Evolutionary conservation across 2,329 filamentous ascomycete species (phyloP), one percentile per base, ranked within the genome.

Genomic region (Xylariales sp.): DNA sequence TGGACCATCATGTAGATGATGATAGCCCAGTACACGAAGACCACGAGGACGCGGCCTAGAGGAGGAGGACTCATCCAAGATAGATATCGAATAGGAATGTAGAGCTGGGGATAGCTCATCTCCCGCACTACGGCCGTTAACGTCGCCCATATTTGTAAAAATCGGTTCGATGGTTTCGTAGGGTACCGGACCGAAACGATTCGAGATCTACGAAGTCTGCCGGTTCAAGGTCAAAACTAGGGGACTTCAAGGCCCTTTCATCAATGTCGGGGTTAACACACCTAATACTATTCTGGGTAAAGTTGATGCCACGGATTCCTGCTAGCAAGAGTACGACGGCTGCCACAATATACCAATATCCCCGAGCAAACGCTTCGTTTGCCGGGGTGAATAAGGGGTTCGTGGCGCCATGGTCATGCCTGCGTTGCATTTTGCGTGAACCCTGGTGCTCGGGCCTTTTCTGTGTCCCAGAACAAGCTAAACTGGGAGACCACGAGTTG

Each of bases 311-410:
- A 3, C 84, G 84, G 32, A 83, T 73, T 0, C 75, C 63, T 3
- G 80, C 72, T 5, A 86, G 73, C 0, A 83, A 70, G 1, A 80
- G 84, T 4, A 87, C 74, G 30, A 84, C 82, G 16, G 80, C 83
- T 7, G 82, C 86, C 45, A 88, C 78, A 41, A 87, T 83, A 74
- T 89, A 90, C 88, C 88, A 90, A 73, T 85, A 90, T 1, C 81
- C 82, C 18, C 80, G 81, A 16, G 87, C 87, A 58, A 89, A 81
- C 48, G 79, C 80, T 74, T 82, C 82, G 73, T 89, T 89, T 45
- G 78, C 78, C 1, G 77, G 67, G 65, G 80, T 78, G 74, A 85
- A 84, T 74, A 80, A 75, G 60, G 78, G 75, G 67, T 74, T 76
- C 55, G 67, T 67, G 30, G 62, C 41, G 53, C 62, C 73, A 74